Evolutionary conservation across 2,329 filamentous ascomycete genomes (phyloP).

Genomic region (Ophiostoma piceae): DNA sequence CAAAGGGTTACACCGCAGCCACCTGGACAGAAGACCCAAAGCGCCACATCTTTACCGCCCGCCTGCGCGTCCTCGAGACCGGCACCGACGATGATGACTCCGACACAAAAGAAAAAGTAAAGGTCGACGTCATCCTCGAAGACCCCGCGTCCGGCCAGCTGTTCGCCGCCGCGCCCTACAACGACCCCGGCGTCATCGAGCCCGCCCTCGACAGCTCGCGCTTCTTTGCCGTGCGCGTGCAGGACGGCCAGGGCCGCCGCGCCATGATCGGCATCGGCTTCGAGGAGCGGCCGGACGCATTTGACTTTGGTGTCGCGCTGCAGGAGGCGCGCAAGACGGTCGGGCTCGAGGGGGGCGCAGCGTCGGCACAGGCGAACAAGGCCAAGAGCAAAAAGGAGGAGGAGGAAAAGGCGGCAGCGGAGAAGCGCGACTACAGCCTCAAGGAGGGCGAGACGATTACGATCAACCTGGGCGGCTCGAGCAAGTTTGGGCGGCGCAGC

Average conservation of each 20-base stretch:
- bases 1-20: conserved; percentile 71
- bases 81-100: conserved; percentile 45
- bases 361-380: conserved; percentile 40
- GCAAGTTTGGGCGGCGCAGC: conserved; percentile 48
- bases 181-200: conserved; percentile 60
- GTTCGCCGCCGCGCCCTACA: conserved; percentile 81
- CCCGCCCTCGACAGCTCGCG: conserved; percentile 71
- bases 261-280: conserved; percentile 80
- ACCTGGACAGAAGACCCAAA: conserved; percentile 68
- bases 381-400: neutral
- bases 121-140: conserved; percentile 72
- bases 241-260: conserved; percentile 68
- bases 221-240: conserved; percentile 79
- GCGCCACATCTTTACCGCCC: conserved; percentile 79
- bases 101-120: conserved; percentile 47
- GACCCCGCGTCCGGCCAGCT: conserved; percentile 66
- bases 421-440: conserved; percentile 72
- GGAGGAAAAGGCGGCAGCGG: conserved; percentile 30
- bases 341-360: conserved; percentile 43
- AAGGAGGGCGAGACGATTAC: conserved; percentile 89
- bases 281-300: conserved; percentile 78
- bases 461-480: conserved; percentile 61
- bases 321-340: conserved; percentile 71
- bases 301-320: conserved; percentile 76
- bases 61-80: conserved; percentile 73